Base-by-base conservation (phyloP, 805 yeast genomes). In the Sungouiella thailandica region DNA sequence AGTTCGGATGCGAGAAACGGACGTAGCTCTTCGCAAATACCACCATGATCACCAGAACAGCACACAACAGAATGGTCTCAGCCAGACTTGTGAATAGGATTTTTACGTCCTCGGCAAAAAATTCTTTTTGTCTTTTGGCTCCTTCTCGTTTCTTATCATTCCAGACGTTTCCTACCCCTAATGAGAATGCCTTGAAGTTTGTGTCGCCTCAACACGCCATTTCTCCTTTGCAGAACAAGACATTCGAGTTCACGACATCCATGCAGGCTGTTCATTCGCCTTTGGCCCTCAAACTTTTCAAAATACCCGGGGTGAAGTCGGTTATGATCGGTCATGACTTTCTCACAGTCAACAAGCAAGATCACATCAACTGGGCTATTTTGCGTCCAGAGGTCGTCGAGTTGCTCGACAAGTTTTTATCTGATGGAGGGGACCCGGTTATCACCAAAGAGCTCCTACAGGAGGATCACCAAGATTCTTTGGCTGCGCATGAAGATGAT, bases 241-340 rank as follows among this genome's bases (percentile, higher is more conserved):
- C 80, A 0, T 66, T 74, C 31, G 79, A 76, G 41, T 67, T 76
- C 43, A 73, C 74, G 7, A 65, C 72, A 12, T 49, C 76, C 5
- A 56, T 72, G n/a, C 78, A 71, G 36, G 79, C 80, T 0, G 61
- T 65, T 14, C 70, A 69, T 45, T 81, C 89, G 0, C 85, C 83
- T 7, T 58, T 83, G 30, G 87, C 87, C 1, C 57, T 70, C 25
- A 69, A 70, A 39, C 53, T 83, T 17, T 80, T 81, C 68, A 69
- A 71, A 41, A 36, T 76, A 15, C 62, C 78, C 46, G 84, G 83
- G 1, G 83, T 83, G n/a, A 76, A 68, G 44, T 77, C 86, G 0
- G 60, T 83, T 13, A 74, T 83, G 78, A 73, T 83, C 44, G 90
- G 90, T 13, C 73, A 73, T n/a, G 73, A 82, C 49, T 83, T 83